Evolutionary conservation across 2,329 filamentous ascomycete species (phyloP).

Genomic region (Penicillium sp.): DNA sequence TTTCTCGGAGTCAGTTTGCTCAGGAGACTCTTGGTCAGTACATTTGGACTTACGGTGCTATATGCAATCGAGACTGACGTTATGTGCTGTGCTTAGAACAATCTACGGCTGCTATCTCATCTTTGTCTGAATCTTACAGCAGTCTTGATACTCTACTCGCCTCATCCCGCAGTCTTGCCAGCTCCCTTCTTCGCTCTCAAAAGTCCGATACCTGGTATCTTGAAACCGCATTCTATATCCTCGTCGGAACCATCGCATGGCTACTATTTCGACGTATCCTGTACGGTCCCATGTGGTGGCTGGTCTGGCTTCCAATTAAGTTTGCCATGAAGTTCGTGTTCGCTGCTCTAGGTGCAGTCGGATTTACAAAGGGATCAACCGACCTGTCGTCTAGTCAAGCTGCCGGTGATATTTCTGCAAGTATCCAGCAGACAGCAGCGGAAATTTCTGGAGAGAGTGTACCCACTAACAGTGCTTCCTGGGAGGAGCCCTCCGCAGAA

Average conservation of each 20-base stretch:
- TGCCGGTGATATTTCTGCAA: slow-evolving; percentile 17
- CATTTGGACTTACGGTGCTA: neutral
- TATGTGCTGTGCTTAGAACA: slow-evolving; percentile 47
- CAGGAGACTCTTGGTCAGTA: slow-evolving; percentile 66
- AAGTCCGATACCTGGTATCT: slow-evolving; percentile 99
- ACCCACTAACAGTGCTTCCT: slow-evolving; percentile 13
- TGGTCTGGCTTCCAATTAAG: slow-evolving; percentile 76
- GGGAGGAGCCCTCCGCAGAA: slow-evolving; percentile 20
- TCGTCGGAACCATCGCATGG: slow-evolving; percentile 74
- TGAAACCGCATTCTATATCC: slow-evolving; percentile 78
- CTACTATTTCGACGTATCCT: slow-evolving; percentile 76
- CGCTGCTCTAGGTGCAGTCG: slow-evolving; percentile 52
- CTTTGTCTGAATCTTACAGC: slow-evolving; percentile 74
- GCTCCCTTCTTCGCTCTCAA: slow-evolving; percentile 74
- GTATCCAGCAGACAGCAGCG: slow-evolving; percentile 21
- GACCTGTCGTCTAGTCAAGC: slow-evolving; percentile 22
- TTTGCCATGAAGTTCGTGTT: slow-evolving; percentile 57
- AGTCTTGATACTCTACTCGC: slow-evolving; percentile 71
- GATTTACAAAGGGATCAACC: slow-evolving; percentile 30
- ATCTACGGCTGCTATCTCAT: slow-evolving; percentile 73
- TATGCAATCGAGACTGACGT: slow-evolving; percentile 3
- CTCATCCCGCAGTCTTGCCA: slow-evolving; percentile 68
- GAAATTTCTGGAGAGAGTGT: slow-evolving; percentile 14
- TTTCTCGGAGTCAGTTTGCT: slow-evolving; percentile 81
- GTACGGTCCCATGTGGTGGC: slow-evolving; percentile 87